A percentile compares a stretch with the other conserved stretches of the same genome.
Conservation (phyloP, 2,329 filamentous ascomycete species). For the Botrytis porri region DNA sequence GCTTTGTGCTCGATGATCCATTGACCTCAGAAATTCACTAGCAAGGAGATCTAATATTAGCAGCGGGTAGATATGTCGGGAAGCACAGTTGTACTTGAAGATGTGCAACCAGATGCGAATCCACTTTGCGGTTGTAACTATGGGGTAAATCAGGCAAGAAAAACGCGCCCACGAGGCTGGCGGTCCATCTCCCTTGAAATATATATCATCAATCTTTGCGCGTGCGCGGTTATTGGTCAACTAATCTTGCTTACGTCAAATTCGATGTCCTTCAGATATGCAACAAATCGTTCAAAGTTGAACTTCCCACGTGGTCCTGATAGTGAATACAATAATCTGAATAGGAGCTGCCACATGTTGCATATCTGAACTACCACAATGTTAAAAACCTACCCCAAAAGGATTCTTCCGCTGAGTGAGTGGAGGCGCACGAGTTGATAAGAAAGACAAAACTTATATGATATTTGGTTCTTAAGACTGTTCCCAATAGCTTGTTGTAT, state of each 20-base stretch:
- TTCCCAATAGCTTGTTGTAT: too few species aligned
- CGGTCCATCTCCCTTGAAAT: not conserved
- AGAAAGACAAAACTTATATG: not conserved
- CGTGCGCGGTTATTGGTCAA: not conserved
- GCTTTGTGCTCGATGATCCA: not conserved
- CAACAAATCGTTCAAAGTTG: not conserved
- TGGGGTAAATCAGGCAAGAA: not conserved
- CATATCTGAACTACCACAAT: not conserved
- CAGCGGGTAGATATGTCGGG: too few species aligned
- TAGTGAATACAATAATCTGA: not conserved
- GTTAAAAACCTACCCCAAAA: not conserved
- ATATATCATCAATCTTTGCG: not conserved
- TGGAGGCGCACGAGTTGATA: not conserved
- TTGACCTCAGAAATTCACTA: not conserved
- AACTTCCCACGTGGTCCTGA: not conserved
- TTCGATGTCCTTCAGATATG: conserved; percentile 6
- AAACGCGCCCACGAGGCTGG: not conserved
- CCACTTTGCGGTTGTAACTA: not conserved
- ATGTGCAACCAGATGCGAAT: not conserved
- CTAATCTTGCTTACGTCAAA: not conserved
- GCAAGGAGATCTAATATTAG: not conserved
- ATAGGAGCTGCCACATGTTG: not conserved
- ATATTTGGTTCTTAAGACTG: too few species aligned
- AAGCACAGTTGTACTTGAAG: too few species aligned
- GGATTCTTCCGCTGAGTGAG: not conserved